Evolutionary conservation across 1,139 yeast species (phyloP).

Genomic region (Nakaseomyces uthaithaninus): DNA sequence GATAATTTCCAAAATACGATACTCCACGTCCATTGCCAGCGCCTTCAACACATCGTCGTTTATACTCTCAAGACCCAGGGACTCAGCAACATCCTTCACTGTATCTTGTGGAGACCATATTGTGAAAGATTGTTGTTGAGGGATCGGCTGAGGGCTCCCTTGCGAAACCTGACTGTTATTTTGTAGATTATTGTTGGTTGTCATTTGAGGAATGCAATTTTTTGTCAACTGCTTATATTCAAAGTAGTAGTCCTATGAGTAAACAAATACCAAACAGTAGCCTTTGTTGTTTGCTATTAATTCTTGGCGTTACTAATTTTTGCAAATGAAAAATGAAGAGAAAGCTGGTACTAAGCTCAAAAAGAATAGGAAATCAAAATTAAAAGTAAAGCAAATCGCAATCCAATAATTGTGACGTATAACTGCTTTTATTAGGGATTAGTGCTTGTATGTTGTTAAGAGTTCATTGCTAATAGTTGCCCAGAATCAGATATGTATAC

Average conservation of each 20-base stretch:
- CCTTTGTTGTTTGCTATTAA: too few species aligned
- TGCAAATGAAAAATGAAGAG: too few species aligned
- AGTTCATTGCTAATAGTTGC: too few species aligned
- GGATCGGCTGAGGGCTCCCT: not conserved
- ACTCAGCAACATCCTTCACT: constrained; percentile 91
- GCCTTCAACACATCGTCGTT: constrained; percentile 92
- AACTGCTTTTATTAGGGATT: too few species aligned
- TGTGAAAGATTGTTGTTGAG: constrained; percentile 55
- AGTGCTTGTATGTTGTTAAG: too few species aligned
- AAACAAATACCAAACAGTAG: not conserved
- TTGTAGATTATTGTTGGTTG: constrained; percentile 7
- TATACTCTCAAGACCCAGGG: constrained; percentile 66
- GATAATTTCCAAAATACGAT: constrained; percentile 86
- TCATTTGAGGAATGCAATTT: constrained; percentile 1
- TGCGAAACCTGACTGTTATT: not conserved
- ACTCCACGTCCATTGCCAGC: constrained; percentile 97
- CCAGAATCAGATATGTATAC: too few species aligned
- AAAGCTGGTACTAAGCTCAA: too few species aligned
- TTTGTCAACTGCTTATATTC: constrained; percentile 6
- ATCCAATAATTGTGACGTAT: too few species aligned
- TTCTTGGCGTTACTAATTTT: too few species aligned
- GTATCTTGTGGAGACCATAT: constrained; percentile 98
- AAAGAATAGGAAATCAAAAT: too few species aligned
- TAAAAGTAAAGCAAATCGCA: too few species aligned
- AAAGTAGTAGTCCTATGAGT: not conserved